Evolutionary conservation across 225 moss, liverwort and hornwort species (phyloP).

Genomic region (Sphagnum tenellum): DNA sequence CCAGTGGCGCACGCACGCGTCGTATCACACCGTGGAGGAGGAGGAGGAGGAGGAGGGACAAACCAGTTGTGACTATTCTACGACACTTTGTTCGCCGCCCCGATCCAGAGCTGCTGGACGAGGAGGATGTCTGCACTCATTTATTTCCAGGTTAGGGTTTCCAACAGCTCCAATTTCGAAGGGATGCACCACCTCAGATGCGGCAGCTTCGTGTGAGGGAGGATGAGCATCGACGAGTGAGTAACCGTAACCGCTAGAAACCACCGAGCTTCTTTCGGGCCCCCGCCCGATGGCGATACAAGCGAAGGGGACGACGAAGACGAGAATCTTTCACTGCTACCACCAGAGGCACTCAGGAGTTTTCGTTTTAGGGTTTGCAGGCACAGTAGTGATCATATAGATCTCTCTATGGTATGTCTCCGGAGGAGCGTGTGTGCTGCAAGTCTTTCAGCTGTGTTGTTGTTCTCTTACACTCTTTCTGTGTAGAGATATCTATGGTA

Average conservation of each 20-base stretch:
- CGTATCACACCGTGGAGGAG: constrained; percentile 3
- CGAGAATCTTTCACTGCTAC: constrained; percentile 1
- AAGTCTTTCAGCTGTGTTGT: too few species aligned
- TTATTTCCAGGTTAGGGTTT: constrained; percentile 30
- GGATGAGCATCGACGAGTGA: constrained; percentile 16
- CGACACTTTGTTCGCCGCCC: neutral
- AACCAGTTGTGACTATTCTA: constrained; percentile 14
- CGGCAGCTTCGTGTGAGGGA: constrained; percentile 22
- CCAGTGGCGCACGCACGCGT: neutral
- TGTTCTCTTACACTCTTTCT: too few species aligned
- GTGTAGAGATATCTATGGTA: too few species aligned
- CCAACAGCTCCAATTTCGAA: constrained; percentile 63
- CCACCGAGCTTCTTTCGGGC: too few species aligned
- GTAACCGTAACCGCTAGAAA: neutral
- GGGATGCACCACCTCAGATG: constrained; percentile 13
- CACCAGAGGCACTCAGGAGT: too few species aligned
- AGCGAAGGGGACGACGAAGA: constrained; percentile 26
- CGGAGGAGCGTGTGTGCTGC: too few species aligned
- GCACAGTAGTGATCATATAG: too few species aligned
- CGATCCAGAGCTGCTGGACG: too few species aligned
- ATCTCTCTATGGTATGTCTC: too few species aligned
- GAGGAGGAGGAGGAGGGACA: constrained; percentile 1
- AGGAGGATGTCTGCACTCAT: neutral
- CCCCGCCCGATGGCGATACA: constrained; percentile 3
- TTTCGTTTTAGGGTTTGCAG: too few species aligned